Evolutionary conservation across 2,329 filamentous ascomycete species (phyloP).

Genomic region (Cladosporium sp.): DNA sequence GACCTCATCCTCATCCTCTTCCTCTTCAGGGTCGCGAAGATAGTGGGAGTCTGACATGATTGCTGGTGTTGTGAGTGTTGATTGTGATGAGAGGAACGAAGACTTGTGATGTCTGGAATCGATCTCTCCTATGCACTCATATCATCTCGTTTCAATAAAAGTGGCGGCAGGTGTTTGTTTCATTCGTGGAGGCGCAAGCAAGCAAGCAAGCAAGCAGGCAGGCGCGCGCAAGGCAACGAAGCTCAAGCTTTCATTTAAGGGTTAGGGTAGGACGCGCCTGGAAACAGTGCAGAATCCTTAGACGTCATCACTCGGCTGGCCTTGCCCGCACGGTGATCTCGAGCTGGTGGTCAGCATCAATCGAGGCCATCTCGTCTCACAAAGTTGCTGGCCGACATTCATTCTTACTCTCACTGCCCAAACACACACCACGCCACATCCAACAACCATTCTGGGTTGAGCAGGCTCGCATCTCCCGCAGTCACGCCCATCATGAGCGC

Average conservation of each 20-base stretch:
- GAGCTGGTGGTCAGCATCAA: constrained; percentile 16
- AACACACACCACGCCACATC: neutral
- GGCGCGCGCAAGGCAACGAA: neutral
- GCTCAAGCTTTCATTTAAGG: neutral
- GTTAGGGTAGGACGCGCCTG: neutral
- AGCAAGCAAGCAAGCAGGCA: neutral
- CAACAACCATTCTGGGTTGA: neutral
- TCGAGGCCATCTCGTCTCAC: neutral
- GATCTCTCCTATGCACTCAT: neutral
- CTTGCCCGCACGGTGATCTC: neutral
- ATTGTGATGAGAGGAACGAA: neutral
- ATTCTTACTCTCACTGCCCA: neutral
- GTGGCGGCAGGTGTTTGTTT: neutral
- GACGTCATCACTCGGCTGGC: constrained; percentile 2
- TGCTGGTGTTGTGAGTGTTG: neutral
- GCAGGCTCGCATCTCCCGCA: neutral
- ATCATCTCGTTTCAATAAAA: neutral
- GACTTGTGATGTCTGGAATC: neutral
- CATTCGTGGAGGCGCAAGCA: neutral
- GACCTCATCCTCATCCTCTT: constrained; percentile 66
- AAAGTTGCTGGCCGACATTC: constrained; percentile 10
- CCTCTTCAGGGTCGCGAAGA: constrained; percentile 43
- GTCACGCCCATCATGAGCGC: constrained; percentile 29
- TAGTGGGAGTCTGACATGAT: constrained; percentile 29
- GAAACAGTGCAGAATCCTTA: neutral